Evolutionary conservation across 352 stramenopile species (phyloP).

Genomic region (Pythium phragmitis): DNA sequence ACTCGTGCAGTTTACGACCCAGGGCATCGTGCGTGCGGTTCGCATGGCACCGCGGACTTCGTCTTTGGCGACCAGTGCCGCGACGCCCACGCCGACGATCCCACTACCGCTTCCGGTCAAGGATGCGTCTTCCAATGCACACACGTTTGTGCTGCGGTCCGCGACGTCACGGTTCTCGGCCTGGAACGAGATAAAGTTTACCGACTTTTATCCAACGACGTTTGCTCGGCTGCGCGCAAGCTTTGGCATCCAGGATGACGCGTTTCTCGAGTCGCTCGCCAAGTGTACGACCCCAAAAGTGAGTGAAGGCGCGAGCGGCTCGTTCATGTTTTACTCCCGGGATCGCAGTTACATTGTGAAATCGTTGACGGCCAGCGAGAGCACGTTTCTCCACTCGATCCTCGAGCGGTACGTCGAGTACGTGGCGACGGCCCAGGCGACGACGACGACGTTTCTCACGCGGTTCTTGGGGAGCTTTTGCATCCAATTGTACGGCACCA

Average conservation of each 20-base stretch:
- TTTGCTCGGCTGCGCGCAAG: constrained; percentile 55
- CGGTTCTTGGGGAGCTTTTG: constrained; percentile 84
- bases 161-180: constrained; percentile 27
- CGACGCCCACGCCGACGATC: constrained; percentile 10
- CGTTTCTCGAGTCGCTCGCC: constrained; percentile 55
- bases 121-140: neutral
- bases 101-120: neutral
- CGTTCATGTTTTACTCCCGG: constrained; percentile 83
- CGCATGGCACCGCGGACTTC: constrained; percentile 25
- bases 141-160: constrained; percentile 49
- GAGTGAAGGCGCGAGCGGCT: constrained; percentile 72
- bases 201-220: constrained; percentile 46
- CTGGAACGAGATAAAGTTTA: constrained; percentile 62
- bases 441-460: constrained; percentile 60
- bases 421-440: constrained; percentile 24
- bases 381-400: constrained; percentile 62
- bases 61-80: neutral
- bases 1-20: constrained; percentile 75
- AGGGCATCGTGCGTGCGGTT: constrained; percentile 66
- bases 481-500: constrained; percentile 72
- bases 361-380: constrained; percentile 60
- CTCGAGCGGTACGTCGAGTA: constrained; percentile 65
- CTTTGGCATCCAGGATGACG: constrained; percentile 56
- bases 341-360: constrained; percentile 85
- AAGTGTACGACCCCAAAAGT: constrained; percentile 74